A percentile compares a stretch with the other conserved stretches of the same genome.
These are phyloP conservation scores for Diplodia intermedia DNA, from an alignment of 2,329 filamentous ascomycete species.

Conservation along the genomic window DNA sequence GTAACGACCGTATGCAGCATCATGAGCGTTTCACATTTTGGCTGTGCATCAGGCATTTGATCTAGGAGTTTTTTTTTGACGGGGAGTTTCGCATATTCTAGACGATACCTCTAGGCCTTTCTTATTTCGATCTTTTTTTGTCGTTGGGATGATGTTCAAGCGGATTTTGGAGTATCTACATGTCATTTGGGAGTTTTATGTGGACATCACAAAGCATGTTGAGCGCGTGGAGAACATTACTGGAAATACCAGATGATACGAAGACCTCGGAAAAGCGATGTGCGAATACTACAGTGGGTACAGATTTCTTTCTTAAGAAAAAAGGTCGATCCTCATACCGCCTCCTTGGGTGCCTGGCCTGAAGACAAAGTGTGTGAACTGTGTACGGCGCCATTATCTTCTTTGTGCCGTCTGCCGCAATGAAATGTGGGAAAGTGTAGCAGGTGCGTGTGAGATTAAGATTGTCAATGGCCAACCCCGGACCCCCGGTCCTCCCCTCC, in stretches of 20 bases:
- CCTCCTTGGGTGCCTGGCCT: background rate
- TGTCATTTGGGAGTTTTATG: background rate
- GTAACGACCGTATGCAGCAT: slow-evolving; percentile 18
- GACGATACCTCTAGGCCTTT: slow-evolving; percentile 15
- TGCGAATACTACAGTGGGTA: background rate
- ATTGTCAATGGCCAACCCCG: background rate
- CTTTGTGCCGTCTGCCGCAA: background rate
- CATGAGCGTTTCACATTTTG: slow-evolving; percentile 9
- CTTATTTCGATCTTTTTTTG: background rate
- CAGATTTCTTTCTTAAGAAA: background rate
- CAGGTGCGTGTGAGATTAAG: slow-evolving; percentile 5
- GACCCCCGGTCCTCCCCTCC: background rate
- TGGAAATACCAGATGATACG: background rate
- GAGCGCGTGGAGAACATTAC: background rate
- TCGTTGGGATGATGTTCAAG: background rate
- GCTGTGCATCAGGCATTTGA: background rate
- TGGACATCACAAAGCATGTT: background rate
- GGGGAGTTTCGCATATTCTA: slow-evolving; percentile 21
- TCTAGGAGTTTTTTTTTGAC: slow-evolving; percentile 2
- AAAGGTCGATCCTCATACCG: background rate
- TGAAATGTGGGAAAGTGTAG: background rate
- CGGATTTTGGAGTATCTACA: background rate
- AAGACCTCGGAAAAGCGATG: background rate
- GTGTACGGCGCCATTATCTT: background rate
- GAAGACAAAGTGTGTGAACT: background rate